Evolutionary conservation across 108 stramenopile genomes (phyloP).

Genomic region (Ochromonas danica): DNA sequence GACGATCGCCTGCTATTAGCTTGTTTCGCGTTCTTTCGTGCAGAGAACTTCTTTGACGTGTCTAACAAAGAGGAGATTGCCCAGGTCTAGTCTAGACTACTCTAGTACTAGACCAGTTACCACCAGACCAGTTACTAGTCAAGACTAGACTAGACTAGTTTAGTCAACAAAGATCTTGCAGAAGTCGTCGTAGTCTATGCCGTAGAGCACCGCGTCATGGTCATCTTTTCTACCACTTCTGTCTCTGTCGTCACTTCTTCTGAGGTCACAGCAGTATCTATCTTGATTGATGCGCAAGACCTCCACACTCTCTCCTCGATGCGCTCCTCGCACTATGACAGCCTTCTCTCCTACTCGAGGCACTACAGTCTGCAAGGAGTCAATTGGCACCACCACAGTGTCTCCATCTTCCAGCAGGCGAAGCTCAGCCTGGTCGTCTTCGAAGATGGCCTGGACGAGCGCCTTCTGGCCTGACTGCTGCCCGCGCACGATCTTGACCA

Average conservation of each 20-base stretch:
- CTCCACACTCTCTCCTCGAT: constrained; percentile 40
- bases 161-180: too few relatives aligned
- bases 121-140: too few relatives aligned
- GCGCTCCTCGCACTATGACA: constrained; percentile 46
- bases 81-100: too few relatives aligned
- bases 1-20: too few relatives aligned
- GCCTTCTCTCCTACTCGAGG: constrained; percentile 40
- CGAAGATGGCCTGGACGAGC: constrained; percentile 37
- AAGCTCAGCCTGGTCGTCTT: constrained; percentile 40
- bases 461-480: constrained; percentile 48
- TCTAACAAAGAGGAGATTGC: too few relatives aligned
- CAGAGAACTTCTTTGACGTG: too few relatives aligned
- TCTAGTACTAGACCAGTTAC: too few relatives aligned
- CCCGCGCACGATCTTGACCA: constrained; percentile 59
- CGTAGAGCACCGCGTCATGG: constrained; percentile 40
- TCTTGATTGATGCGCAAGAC: constrained; percentile 50
- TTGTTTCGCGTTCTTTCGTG: too few relatives aligned
- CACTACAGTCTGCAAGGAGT: constrained; percentile 47
- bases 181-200: constrained; percentile 53
- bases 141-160: too few relatives aligned
- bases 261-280: constrained; percentile 41
- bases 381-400: constrained; percentile 1
- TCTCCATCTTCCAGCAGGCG: constrained; percentile 40
- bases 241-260: constrained; percentile 44
- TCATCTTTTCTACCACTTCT: too few relatives aligned